Base-by-base conservation (phyloP, 2,329 filamentous ascomycete genomes). In the Alternaria brassicae region DNA sequence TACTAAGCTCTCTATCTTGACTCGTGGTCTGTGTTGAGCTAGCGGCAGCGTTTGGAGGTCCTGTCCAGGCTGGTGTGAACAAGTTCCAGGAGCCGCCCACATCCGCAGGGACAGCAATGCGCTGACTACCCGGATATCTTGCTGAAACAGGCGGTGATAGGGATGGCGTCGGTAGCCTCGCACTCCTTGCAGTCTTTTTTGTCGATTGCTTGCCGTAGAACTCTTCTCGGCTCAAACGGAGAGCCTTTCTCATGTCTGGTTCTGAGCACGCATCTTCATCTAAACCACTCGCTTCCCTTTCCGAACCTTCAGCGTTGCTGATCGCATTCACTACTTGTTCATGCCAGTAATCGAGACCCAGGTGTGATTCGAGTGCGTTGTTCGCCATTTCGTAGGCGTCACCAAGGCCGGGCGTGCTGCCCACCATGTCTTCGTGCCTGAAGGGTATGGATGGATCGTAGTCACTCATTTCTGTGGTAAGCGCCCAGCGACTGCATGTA, bases 401-500 rank as follows among this genome's bases (percentile, higher is more conserved):
- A n/a, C 39, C 40, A 3, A 72, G 55, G 2, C 58, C 64, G 7
- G 60, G 52, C 2, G 45, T 59, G 9, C 23, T 44, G 10, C 0
- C 36, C 10, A 58, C 47, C 1, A 9, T 48, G 2, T 53, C 56
- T 2, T 55, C 30, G 4, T 55, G 17, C 15, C 44, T 47, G 19
- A 45, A 44, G n/a, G 52, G 42, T 6, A 39, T 12, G 15, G 39
- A 60, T 5, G 60, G 66, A 41, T 69, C 58, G n/a, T 52, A 72
- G 2, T 59, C 51, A 17, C 52, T 27, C 21, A 71, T 48, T 2
- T 71, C 64, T 3, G 40, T 41, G 8, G 60, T 37, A 4, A 27
- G 23, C 6, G 66, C 69, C 67, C 71, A 75, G 6, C 60, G 61
- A 17, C 72, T 75, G 58, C 25, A 41, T 44, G 6, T 2, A 19